phyloP scores from a whole-genome alignment of 1,284 basidiomycete genomes.

The Boletus coffeatus region DNA sequence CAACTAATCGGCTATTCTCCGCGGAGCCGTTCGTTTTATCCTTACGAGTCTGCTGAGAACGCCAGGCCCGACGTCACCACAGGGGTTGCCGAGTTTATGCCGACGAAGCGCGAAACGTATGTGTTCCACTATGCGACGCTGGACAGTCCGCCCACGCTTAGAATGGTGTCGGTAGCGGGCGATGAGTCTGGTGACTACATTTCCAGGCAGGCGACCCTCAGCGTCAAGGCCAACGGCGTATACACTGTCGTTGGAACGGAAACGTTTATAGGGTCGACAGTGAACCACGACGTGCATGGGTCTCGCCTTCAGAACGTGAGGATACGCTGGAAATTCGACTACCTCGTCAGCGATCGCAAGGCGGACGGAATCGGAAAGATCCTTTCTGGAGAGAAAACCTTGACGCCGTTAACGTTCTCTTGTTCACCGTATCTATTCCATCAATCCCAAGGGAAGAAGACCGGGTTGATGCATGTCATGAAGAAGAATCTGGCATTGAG shows the following conservation, averaged over 20 bases:
- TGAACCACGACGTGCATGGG: constrained; percentile 14
- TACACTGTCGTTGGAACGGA: constrained; percentile 69
- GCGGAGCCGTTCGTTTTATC: constrained; percentile 29
- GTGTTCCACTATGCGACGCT: constrained; percentile 67
- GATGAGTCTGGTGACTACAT: constrained; percentile 67
- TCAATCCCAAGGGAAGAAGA: constrained; percentile 57
- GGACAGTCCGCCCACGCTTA: constrained; percentile 61
- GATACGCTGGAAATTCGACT: constrained; percentile 72
- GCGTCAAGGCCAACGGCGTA: constrained; percentile 62
- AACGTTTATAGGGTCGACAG: constrained; percentile 25
- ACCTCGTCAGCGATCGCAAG: constrained; percentile 58
- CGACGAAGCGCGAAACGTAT: constrained; percentile 50
- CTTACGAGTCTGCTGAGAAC: constrained; percentile 26
- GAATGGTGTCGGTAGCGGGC: constrained; percentile 57
- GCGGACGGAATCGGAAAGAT: constrained; percentile 40
- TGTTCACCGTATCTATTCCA: constrained; percentile 67
- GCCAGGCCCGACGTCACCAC: constrained; percentile 22
- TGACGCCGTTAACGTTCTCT: constrained; percentile 67
- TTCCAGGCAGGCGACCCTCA: constrained; percentile 63
- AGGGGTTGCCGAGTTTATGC: constrained; percentile 59
- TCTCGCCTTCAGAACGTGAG: constrained; percentile 29
- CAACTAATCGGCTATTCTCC: constrained; percentile 47
- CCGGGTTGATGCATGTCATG: constrained; percentile 61
- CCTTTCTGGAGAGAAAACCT: constrained; percentile 58
- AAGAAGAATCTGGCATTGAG: constrained; percentile 61